Base-by-base conservation (phyloP, 2,329 filamentous ascomycete genomes). In the Penicillium glabrum region DNA sequence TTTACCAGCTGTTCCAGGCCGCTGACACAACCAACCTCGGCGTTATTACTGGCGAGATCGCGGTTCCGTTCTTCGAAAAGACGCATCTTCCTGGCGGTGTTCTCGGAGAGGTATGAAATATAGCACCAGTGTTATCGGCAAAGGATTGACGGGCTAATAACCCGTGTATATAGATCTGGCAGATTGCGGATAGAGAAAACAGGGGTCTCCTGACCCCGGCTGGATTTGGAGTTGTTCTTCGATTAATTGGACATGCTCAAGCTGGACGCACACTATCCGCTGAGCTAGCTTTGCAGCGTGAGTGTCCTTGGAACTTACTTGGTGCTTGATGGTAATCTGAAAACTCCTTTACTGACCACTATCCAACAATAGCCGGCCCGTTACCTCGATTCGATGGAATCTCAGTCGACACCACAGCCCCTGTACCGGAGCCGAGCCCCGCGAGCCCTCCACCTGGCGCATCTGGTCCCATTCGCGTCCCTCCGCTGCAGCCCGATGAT, bases 41-140 rank as follows among this genome's bases (percentile, higher is more conserved):
- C 54, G 92, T 98, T 62, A 91, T 99, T 33, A 97, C 95, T 19
- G 95, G 95, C 75, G 95, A 99, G 77, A 85, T 96, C 60, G 95
- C 95, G 57, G 93, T 99, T 74, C 91, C 92, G 74, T 98, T 99
- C 81, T 99, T 99, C 72, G 93, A 98, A 77, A 95, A 95, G 82
- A 98, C 95, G 46, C 88, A 90, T 66, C 82, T 99, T 48, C 87
- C 93, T 60, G 91, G 93, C 53, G 87, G 90, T 60, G 83, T 95
- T 48, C 83, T 99, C 58, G 95, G 93, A 75, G 88, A 96, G 85
- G 90, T 93, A 78, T 66, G 86, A 27, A 8, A 29, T 19, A 49
- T 41, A 13, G 3, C 19, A 50, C 3, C 3, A 19, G 14, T 24
- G 10, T 27, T 26, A 24, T n/a, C n/a, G 8, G 14, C 13, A 41